Evolutionary conservation across 257 asterid species (phyloP).

Genomic region (Nicotiana tabacum): DNA sequence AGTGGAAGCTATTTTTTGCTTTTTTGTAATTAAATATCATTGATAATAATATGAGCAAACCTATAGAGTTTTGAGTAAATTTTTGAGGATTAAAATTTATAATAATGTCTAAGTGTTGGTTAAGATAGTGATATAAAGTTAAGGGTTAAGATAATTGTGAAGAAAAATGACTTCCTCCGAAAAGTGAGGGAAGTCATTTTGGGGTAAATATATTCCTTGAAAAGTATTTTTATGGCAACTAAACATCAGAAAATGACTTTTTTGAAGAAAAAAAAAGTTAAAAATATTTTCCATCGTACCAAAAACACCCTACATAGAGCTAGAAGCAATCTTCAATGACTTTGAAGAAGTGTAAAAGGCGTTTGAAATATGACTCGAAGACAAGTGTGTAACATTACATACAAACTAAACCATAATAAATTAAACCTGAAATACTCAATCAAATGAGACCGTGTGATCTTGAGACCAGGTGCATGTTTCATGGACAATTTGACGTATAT

Average conservation of each 20-base stretch:
- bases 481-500: not conserved
- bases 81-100: not conserved
- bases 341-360: not conserved
- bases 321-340: not conserved
- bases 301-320: not conserved
- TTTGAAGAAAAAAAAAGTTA: too few relatives aligned
- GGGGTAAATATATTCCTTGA: not conserved
- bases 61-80: not conserved
- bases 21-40: not conserved
- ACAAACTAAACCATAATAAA: not conserved
- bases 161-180: not conserved
- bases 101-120: not conserved
- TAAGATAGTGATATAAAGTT: not conserved
- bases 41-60: not conserved
- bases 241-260: not conserved
- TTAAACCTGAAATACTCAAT: not conserved
- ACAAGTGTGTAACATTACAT: not conserved
- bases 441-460: not conserved
- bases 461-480: not conserved
- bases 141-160: not conserved
- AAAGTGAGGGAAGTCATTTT: not conserved
- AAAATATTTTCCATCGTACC: not conserved
- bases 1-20: too few relatives aligned
- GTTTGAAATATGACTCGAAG: not conserved
- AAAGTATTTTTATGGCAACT: not conserved